Evolutionary conservation across 2,329 filamentous ascomycete species (phyloP).

Genomic region (Zarea fungicola): DNA sequence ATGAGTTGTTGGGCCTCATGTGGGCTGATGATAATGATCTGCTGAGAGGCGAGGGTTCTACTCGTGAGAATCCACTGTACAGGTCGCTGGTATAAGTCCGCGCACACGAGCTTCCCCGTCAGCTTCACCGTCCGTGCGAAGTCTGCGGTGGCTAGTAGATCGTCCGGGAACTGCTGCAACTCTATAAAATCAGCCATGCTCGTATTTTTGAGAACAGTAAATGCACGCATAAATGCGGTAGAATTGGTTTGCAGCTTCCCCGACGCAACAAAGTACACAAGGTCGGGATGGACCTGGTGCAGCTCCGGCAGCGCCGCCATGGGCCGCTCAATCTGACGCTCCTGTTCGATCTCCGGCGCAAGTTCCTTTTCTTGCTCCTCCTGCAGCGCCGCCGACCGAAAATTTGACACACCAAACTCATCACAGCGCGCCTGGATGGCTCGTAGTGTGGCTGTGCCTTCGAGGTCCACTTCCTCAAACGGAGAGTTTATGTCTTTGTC

Average conservation of each 20-base stretch:
- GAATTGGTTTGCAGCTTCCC: neutral
- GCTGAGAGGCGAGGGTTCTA: neutral
- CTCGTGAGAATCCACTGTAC: constrained; percentile 5
- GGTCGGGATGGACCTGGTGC: constrained; percentile 37
- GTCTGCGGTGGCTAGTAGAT: neutral
- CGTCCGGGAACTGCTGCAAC: neutral
- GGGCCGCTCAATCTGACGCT: constrained; percentile 51
- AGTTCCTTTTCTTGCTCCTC: constrained; percentile 69
- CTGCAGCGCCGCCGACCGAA: neutral
- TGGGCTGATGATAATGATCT: constrained; percentile 54
- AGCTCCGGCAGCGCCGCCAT: constrained; percentile 28
- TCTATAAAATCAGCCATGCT: neutral
- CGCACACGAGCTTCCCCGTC: neutral
- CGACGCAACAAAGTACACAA: neutral
- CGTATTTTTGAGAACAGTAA: neutral
- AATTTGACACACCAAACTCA: constrained; percentile 1
- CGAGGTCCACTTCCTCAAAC: neutral
- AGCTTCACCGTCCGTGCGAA: neutral
- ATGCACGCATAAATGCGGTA: neutral
- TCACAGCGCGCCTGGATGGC: neutral
- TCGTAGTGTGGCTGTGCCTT: neutral
- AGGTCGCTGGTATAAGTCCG: constrained; percentile 2
- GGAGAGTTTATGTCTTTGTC: neutral
- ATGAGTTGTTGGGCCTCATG: constrained; percentile 52
- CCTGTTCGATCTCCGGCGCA: constrained; percentile 56